Evolutionary conservation across 78 protist genomes (phyloP).

Genomic region (Chrysochromulina parva): DNA sequence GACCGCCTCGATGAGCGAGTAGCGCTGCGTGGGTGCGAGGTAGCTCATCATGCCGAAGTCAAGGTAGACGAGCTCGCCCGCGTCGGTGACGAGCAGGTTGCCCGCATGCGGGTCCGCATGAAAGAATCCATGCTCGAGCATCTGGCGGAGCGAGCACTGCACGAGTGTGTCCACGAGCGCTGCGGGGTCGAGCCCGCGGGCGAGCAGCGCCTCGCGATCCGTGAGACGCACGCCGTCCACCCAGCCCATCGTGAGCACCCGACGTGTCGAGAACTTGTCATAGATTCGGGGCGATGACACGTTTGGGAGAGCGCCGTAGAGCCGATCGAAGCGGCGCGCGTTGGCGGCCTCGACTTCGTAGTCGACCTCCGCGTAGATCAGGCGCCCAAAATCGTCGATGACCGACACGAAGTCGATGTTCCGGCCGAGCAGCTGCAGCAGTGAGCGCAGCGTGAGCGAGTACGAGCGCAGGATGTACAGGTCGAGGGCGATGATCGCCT

Average conservation of each 20-base stretch:
- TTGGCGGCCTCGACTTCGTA: background rate
- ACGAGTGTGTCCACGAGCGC: background rate
- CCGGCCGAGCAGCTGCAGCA: background rate
- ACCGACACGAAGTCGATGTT: background rate
- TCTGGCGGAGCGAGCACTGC: constrained; percentile 36
- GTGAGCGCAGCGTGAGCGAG: background rate
- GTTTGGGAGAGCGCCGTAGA: background rate
- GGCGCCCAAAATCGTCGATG: constrained; percentile 3
- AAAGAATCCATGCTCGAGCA: constrained; percentile 17
- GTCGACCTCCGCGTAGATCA: constrained; percentile 24
- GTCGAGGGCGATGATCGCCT: background rate
- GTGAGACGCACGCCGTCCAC: constrained; percentile 4
- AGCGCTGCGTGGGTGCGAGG: no score
- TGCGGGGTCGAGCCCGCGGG: background rate
- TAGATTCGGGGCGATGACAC: background rate
- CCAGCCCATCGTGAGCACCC: constrained; percentile 6
- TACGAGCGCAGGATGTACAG: background rate
- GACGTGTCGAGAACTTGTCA: background rate
- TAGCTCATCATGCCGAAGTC: constrained; percentile 10
- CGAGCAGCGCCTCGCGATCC: background rate
- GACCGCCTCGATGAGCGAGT: constrained; percentile 33
- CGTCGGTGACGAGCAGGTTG: background rate
- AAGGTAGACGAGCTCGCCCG: background rate
- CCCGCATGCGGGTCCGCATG: constrained; percentile 31
- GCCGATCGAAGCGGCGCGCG: background rate